Conservation (phyloP, 2,329 filamentous ascomycete species). For the Ceratocystis colombiana region DNA sequence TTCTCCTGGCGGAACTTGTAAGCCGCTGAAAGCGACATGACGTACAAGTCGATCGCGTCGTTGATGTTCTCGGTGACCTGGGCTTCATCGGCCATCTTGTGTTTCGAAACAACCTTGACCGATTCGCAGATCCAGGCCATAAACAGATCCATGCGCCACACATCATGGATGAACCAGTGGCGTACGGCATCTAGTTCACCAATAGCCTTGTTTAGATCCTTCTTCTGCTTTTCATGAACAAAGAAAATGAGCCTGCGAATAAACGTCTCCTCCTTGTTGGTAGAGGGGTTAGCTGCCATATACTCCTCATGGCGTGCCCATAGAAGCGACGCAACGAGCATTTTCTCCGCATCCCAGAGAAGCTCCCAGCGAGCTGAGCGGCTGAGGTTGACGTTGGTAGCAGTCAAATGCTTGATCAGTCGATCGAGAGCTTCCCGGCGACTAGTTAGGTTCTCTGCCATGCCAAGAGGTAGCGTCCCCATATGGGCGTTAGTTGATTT, state of each 20-base stretch:
- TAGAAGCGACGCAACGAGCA: slow-evolving; percentile 66
- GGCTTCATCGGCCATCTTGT: slow-evolving; percentile 46
- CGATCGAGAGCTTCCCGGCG: slow-evolving; percentile 64
- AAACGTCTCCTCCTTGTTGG: slow-evolving; percentile 39
- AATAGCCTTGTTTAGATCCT: slow-evolving; percentile 50
- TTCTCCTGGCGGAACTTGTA: slow-evolving; percentile 64
- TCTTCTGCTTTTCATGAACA: slow-evolving; percentile 67
- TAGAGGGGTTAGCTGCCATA: slow-evolving; percentile 47
- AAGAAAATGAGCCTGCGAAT: slow-evolving; percentile 58
- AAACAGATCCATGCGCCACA: slow-evolving; percentile 61
- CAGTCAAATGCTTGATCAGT: slow-evolving; percentile 60
- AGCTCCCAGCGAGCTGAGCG: slow-evolving; percentile 65
- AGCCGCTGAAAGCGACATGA: slow-evolving; percentile 51
- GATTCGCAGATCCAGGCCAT: slow-evolving; percentile 70
- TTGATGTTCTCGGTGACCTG: slow-evolving; percentile 47
- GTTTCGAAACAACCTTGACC: slow-evolving; percentile 61
- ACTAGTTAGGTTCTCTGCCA: slow-evolving; percentile 69
- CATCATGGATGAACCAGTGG: slow-evolving; percentile 76
- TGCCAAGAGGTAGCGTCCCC: slow-evolving; percentile 58
- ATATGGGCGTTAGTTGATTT: slow-evolving; percentile 67
- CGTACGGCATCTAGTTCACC: slow-evolving; percentile 70
- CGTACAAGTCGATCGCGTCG: slow-evolving; percentile 55
- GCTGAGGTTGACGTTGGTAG: slow-evolving; percentile 55
- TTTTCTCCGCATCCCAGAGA: slow-evolving; percentile 82
- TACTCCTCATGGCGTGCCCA: slow-evolving; percentile 73